Evolutionary conservation across 208 protist genomes (phyloP).

Genomic region (Acanthamoeba triangularis): DNA sequence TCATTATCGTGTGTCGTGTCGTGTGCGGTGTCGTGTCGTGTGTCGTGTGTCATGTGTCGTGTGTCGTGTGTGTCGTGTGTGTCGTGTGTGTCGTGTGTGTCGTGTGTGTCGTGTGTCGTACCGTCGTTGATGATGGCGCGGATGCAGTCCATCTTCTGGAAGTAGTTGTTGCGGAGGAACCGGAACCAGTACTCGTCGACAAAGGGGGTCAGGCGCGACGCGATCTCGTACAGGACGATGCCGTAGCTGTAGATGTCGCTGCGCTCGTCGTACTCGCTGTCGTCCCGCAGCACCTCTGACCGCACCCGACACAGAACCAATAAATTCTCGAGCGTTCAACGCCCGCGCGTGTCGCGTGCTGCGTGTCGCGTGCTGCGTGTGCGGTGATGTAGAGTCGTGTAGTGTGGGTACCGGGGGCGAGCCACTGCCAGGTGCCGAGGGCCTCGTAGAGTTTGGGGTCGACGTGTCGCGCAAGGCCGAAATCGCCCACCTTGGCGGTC

Average conservation of each 20-base stretch:
- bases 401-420: constrained; percentile 78
- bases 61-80: too few species aligned
- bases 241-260: constrained; percentile 57
- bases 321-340: not conserved
- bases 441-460: constrained; percentile 65
- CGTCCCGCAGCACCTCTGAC: constrained; percentile 56
- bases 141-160: constrained; percentile 74
- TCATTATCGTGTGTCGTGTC: too few species aligned
- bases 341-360: constrained; percentile 1
- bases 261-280: constrained; percentile 65
- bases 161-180: constrained; percentile 61
- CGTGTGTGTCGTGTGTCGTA: not conserved
- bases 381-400: constrained; percentile 55
- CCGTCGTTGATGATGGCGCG: constrained; percentile 65
- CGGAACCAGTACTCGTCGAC: constrained; percentile 58
- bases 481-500: constrained; percentile 82
- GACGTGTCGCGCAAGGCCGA: constrained; percentile 77
- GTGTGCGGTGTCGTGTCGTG: too few species aligned
- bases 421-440: constrained; percentile 78
- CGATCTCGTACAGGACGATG: constrained; percentile 70
- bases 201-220: constrained; percentile 52
- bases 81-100: not conserved
- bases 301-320: too few species aligned
- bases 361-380: constrained; percentile 63
- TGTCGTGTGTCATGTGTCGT: too few species aligned